A percentile compares a stretch with the other conserved stretches of the same genome.
phyloP scores from a whole-genome alignment of 768 basidiomycete species.

The Leccinum variicolor region DNA sequence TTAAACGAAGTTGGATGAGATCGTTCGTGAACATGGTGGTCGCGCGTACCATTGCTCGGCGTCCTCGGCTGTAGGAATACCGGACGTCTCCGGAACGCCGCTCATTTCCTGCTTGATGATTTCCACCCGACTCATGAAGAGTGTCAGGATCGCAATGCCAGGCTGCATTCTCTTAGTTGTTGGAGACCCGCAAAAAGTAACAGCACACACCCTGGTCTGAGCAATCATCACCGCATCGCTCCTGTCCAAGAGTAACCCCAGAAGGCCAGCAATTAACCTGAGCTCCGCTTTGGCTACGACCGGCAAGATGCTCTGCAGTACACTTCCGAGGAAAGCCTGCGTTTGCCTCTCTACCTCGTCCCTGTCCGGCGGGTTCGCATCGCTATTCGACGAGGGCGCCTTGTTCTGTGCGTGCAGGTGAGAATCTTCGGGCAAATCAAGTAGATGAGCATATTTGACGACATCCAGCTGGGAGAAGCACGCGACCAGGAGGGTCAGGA shows the following conservation, averaged over 20 bases:
- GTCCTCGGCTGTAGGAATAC: slow-evolving; percentile 68
- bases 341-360: slow-evolving; percentile 84
- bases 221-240: slow-evolving; percentile 72
- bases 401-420: slow-evolving; percentile 21
- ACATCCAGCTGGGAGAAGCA: slow-evolving; percentile 95
- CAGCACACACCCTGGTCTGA: slow-evolving; percentile 67
- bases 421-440: slow-evolving; percentile 65
- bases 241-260: slow-evolving; percentile 78
- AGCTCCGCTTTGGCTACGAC: slow-evolving; percentile 78
- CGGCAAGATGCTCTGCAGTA: slow-evolving; percentile 83
- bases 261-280: slow-evolving; percentile 79
- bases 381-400: slow-evolving; percentile 16
- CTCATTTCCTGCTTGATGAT: slow-evolving; percentile 75
- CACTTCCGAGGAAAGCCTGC: slow-evolving; percentile 80
- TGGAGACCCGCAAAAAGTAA: neutral
- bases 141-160: slow-evolving; percentile 84
- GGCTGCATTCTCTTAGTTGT: slow-evolving; percentile 51
- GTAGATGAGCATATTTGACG: slow-evolving; percentile 68
- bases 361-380: slow-evolving; percentile 38
- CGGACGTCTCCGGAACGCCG: slow-evolving; percentile 49
- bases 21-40: neutral
- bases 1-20: slow-evolving; percentile 7
- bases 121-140: slow-evolving; percentile 91
- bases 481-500: slow-evolving; percentile 88
- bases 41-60: slow-evolving; percentile 69